Evolutionary conservation across 495 filamentous ascomycete genomes (phyloP).

Genomic region (Bryoglossum gracile): DNA sequence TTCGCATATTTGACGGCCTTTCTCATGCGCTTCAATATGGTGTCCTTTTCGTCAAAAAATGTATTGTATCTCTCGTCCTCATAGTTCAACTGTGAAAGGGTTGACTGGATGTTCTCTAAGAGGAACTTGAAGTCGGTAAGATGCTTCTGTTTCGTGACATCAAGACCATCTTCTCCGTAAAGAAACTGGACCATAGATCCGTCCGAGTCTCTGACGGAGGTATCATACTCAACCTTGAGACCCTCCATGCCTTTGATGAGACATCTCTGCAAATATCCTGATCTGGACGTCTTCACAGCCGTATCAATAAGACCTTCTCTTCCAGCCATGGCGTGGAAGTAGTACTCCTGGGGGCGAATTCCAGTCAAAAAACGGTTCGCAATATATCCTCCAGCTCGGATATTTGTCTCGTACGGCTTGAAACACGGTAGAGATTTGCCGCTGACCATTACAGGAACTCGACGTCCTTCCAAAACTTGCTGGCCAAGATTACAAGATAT

Average conservation of each 20-base stretch:
- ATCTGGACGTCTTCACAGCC: slow-evolving; percentile 95
- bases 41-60: slow-evolving; percentile 43
- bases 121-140: slow-evolving; percentile 86
- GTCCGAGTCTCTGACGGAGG: slow-evolving; percentile 87
- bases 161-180: slow-evolving; percentile 93
- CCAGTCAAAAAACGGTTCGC: slow-evolving; percentile 96
- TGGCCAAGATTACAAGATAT: slow-evolving; percentile 98
- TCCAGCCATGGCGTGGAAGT: slow-evolving; percentile 99
- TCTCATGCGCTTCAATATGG: slow-evolving; percentile 74
- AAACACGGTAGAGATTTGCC: slow-evolving; percentile 96
- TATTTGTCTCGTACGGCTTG: slow-evolving; percentile 79
- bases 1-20: slow-evolving; percentile 64
- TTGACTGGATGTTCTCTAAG: slow-evolving; percentile 60
- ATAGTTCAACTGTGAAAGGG: slow-evolving; percentile 33
- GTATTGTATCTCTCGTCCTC: slow-evolving; percentile 32
- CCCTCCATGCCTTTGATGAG: slow-evolving; percentile 99
- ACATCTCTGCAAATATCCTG: slow-evolving; percentile 95
- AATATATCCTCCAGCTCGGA: slow-evolving; percentile 91
- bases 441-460: slow-evolving; percentile 96
- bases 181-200: slow-evolving; percentile 91
- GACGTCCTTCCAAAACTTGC: slow-evolving; percentile 88
- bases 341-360: slow-evolving; percentile 95
- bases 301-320: slow-evolving; percentile 99
- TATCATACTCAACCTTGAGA: slow-evolving; percentile 83
- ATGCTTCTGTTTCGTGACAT: slow-evolving; percentile 90